A percentile compares a stretch with the other conserved stretches of the same genome.
These are phyloP conservation scores for Coemansia guatemalensis DNA, from an alignment of 192 early-diverging fungal species.

Conservation along the genomic window DNA sequence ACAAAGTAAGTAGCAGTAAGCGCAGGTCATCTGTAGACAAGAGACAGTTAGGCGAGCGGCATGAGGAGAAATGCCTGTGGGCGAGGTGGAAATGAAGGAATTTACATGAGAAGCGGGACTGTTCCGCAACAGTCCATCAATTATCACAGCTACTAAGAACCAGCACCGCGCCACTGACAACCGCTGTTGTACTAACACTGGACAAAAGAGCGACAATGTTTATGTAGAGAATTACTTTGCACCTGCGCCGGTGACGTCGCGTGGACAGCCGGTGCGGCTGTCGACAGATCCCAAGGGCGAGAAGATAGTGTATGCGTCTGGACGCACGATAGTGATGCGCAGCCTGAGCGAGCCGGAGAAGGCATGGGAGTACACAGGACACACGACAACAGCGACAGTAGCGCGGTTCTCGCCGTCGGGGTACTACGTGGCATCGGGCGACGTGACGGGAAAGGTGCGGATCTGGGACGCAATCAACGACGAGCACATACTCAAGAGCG, in stretches of 20 bases:
- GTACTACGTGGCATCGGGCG: constrained; percentile 95
- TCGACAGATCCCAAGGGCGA: constrained; percentile 81
- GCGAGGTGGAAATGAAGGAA: no score
- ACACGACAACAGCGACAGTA: constrained; percentile 74
- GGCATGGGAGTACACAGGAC: constrained; percentile 76
- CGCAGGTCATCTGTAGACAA: no score
- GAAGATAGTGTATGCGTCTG: constrained; percentile 87
- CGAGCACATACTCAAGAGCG: constrained; percentile 83
- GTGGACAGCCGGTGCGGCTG: constrained; percentile 81
- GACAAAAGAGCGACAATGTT: neutral
- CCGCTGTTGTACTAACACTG: no score
- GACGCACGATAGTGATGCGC: constrained; percentile 83
- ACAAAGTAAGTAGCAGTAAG: constrained; percentile 33
- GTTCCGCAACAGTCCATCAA: no score
- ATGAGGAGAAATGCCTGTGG: no score
- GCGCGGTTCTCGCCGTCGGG: constrained; percentile 90
- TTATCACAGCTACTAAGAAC: no score
- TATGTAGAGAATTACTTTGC: constrained; percentile 57
- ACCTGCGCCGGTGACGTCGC: constrained; percentile 70
- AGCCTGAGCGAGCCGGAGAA: constrained; percentile 55
- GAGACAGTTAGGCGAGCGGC: no score
- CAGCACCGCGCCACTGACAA: no score
- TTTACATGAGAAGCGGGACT: no score
- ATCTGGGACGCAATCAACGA: constrained; percentile 89
- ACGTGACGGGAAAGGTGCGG: constrained; percentile 83